Conservation (phyloP, 139 green algal species). For the Ettlia oleoabundans region DNA sequence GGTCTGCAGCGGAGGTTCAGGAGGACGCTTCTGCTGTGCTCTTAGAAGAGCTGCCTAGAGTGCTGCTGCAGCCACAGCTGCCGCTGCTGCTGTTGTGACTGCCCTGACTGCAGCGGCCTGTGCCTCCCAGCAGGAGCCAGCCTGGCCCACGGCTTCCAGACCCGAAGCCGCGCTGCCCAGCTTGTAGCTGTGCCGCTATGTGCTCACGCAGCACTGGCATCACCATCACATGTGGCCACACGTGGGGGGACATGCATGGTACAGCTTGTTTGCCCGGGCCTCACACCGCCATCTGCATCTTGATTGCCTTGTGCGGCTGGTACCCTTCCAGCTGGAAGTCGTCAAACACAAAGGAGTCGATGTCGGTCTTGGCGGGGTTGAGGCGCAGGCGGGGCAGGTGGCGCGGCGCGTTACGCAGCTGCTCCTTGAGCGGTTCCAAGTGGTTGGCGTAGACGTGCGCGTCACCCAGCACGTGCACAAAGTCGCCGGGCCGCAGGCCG, state of each 20-base stretch:
- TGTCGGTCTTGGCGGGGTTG: slow-evolving; percentile 89
- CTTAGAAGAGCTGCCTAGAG: too few species aligned
- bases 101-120: too few species aligned
- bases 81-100: too few species aligned
- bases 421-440: slow-evolving; percentile 94
- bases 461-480: slow-evolving; percentile 96
- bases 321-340: slow-evolving; percentile 95
- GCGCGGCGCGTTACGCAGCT: slow-evolving; percentile 68
- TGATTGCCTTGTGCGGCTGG: slow-evolving; percentile 93
- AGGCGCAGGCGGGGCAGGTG: slow-evolving; percentile 68
- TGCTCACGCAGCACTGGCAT: too few species aligned
- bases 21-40: too few species aligned
- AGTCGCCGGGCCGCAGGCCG: slow-evolving; percentile 88
- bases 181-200: too few species aligned
- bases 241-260: too few species aligned
- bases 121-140: too few species aligned
- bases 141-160: too few species aligned
- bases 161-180: too few species aligned
- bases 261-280: background rate
- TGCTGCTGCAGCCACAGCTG: too few species aligned
- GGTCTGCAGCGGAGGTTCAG: too few species aligned
- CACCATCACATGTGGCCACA: background rate
- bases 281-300: slow-evolving; percentile 74
- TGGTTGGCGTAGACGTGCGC: slow-evolving; percentile 99
- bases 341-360: slow-evolving; percentile 87